phyloP scores from a whole-genome alignment of 208 protist genomes.

The Leptomonas seymouri region DNA sequence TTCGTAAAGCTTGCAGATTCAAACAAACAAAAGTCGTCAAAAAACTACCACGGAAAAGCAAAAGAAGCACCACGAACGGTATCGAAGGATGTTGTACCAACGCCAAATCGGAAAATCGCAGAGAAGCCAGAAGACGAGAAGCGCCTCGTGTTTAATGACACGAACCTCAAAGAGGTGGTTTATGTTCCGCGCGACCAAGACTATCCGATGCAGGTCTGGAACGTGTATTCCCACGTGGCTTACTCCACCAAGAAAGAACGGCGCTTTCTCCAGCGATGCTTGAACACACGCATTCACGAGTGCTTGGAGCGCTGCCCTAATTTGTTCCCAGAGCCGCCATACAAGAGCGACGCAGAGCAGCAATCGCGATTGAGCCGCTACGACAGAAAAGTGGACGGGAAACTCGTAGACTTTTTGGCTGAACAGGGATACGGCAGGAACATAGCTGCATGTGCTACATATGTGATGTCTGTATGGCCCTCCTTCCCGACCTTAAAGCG shows the following conservation, averaged over 20 bases:
- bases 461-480: conserved; percentile 63
- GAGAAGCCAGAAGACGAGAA: background rate
- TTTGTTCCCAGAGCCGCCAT: conserved; percentile 16
- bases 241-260: conserved; percentile 52
- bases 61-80: background rate
- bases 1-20: background rate
- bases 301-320: conserved; percentile 15
- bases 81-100: background rate
- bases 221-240: conserved; percentile 50
- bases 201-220: conserved; percentile 47
- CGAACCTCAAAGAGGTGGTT: conserved; percentile 7
- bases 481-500: conserved; percentile 30
- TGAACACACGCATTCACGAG: conserved; percentile 23
- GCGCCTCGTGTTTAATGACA: conserved; percentile 13
- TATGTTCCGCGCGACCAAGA: conserved; percentile 46
- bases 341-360: background rate
- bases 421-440: conserved; percentile 34
- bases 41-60: background rate
- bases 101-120: background rate
- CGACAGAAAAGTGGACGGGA: conserved; percentile 7
- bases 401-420: conserved; percentile 4
- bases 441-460: conserved; percentile 30
- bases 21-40: conserved; percentile 6
- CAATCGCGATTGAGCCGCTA: conserved; percentile 1
- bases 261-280: conserved; percentile 35